Evolutionary conservation across 306 rosid species (phyloP), one percentile per base, ranked within the genome.

Genomic region (Vicia sativa): DNA sequence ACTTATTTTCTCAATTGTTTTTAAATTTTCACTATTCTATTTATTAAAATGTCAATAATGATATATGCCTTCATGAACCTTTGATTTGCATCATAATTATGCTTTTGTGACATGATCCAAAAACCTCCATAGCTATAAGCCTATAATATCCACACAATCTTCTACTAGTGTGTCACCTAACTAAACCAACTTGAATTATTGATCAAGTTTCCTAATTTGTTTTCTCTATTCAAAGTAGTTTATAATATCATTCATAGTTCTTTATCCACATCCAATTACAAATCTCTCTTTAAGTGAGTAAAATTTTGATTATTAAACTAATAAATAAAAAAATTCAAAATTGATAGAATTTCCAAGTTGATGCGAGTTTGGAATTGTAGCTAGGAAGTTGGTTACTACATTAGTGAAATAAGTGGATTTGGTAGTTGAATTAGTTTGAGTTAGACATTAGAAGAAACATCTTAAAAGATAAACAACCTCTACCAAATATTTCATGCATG

Each of bases 401-500:
- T 43, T 8, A 7, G 45, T 63, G 72, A 73, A 50, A 54, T 15
- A 13, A 64, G 6, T 53, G 46, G 71, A 64, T 44, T 28, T 41
- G 28, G 4, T 11, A 74, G 6, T 42, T 42, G 14, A 56, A 63
- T 70, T 48, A 69, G 68, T 28, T 42, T 42, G 14, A 56, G 62
- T 70, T 48, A 69, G 68, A 38, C 18, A 58, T 3, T 10, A 58
- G 34, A 58, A 18, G 44, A 58, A 52, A 11, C 12, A 45, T 80
- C 63, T 57, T 46, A 62, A 85, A 64, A 56, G 88, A 64, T 84
- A 61, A 84, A 80, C 88, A 63, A 84, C 79, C 76, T 39, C 65
- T 63, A 49, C 86, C 85, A 78, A 84, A 76, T 70, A 62, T 42
- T n/a, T 10, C 71, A 49, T 35, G 19, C 74, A 68, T 6, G 44